These are phyloP conservation scores for Flaveria bidentis DNA, from an alignment of 129 eudicot genomes.

Conservation along the genomic window DNA sequence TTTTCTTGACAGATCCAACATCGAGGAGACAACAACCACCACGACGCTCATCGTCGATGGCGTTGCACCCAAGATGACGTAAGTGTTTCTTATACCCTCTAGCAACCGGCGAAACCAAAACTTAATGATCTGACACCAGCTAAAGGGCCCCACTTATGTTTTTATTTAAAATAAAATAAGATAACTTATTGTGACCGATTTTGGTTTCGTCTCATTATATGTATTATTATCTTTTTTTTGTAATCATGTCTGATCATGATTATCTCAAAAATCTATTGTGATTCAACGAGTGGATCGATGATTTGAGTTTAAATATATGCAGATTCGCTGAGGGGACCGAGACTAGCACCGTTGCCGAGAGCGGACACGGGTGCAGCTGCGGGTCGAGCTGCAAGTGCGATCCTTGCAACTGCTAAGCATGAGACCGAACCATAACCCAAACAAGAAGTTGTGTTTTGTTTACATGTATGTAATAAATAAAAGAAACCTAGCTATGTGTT, in stretches of 20 bases:
- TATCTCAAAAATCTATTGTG: too few relatives aligned
- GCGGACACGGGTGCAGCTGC: constrained; percentile 58
- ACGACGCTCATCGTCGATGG: constrained; percentile 56
- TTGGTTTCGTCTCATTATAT: too few relatives aligned
- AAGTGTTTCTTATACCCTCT: neutral
- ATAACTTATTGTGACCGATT: too few relatives aligned
- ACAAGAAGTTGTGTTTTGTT: neutral
- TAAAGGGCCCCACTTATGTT: too few relatives aligned
- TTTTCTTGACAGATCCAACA: constrained; percentile 42
- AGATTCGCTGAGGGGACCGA: constrained; percentile 51
- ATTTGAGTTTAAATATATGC: neutral
- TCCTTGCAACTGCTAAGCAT: constrained; percentile 63
- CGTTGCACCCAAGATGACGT: constrained; percentile 64
- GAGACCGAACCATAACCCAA: neutral
- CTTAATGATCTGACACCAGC: too few relatives aligned
- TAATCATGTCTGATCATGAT: too few relatives aligned
- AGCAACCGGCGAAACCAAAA: too few relatives aligned
- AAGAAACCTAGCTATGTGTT: neutral
- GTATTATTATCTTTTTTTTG: too few relatives aligned
- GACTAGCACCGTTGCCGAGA: constrained; percentile 42
- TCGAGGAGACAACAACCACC: constrained; percentile 51
- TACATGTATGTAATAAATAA: neutral
- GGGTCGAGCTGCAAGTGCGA: constrained; percentile 64
- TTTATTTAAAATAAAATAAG: too few relatives aligned
- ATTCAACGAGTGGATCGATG: too few relatives aligned